These are phyloP conservation scores for Arctostaphylos glauca DNA, from an alignment of 148 eudicot species.

Conservation along the genomic window DNA sequence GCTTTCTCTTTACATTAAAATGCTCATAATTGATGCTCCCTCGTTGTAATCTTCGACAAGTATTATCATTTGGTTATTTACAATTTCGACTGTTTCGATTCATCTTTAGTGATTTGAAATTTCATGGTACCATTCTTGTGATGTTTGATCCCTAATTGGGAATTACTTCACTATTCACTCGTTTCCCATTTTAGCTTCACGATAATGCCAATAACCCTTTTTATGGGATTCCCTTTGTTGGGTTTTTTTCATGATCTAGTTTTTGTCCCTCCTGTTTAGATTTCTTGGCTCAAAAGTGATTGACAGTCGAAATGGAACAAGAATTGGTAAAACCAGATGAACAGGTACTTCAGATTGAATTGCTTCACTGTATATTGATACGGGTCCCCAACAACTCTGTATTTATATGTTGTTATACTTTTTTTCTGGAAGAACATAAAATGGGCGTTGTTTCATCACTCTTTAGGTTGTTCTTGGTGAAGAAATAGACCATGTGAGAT, in stretches of 20 bases:
- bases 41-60: neutral
- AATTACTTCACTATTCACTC: neutral
- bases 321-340: conserved; percentile 23
- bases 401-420: neutral
- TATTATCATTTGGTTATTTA: neutral
- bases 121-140: neutral
- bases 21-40: neutral
- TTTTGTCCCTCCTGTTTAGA: neutral
- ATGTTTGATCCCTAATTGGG: neutral
- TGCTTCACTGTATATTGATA: neutral
- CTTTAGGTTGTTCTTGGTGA: conserved; percentile 78
- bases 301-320: conserved; percentile 25
- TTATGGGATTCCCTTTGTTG: neutral
- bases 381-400: neutral
- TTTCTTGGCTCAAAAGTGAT: neutral
- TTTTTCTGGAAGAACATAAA: neutral
- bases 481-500: conserved; percentile 60
- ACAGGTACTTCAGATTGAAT: conserved; percentile 22
- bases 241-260: neutral
- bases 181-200: neutral
- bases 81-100: neutral
- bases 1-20: neutral
- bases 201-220: neutral
- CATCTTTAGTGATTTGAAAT: neutral
- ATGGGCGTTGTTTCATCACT: neutral